Evolutionary conservation across 2,329 filamentous ascomycete species (phyloP).

Genomic region (Pseudogymnoascus verrucosus): DNA sequence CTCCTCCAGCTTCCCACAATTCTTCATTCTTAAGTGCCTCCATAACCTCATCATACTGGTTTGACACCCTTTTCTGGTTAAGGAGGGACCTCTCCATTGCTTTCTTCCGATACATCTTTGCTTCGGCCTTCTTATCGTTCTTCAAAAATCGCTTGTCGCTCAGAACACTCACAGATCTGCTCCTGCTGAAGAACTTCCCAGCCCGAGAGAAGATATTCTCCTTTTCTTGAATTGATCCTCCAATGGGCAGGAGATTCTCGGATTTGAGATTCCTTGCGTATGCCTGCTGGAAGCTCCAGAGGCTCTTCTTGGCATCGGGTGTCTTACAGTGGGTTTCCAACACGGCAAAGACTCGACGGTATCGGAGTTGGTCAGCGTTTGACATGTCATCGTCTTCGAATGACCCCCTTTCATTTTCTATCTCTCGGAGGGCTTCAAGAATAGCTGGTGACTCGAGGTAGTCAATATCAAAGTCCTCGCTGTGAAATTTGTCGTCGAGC

Average conservation of each 20-base stretch:
- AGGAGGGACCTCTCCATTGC: not conserved
- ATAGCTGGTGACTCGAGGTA: constrained; percentile 11
- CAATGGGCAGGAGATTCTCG: constrained; percentile 33
- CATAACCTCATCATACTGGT: not conserved
- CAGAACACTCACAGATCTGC: not conserved
- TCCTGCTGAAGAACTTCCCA: not conserved
- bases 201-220: not conserved
- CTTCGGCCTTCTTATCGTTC: not conserved
- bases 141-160: not conserved
- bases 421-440: not conserved
- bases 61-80: not conserved
- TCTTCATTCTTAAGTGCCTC: not conserved
- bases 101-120: not conserved
- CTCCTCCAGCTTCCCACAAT: not conserved
- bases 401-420: not conserved
- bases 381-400: not conserved
- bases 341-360: constrained; percentile 37
- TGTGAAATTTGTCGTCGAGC: constrained; percentile 46
- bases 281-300: constrained; percentile 41
- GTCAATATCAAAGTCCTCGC: constrained; percentile 29
- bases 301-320: constrained; percentile 38
- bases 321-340: constrained; percentile 42
- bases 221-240: constrained; percentile 18
- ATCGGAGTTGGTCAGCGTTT: constrained; percentile 36
- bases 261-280: constrained; percentile 37